Evolutionary conservation across 2,329 filamentous ascomycete species (phyloP).

Genomic region (Plectosphaerella sp.): DNA sequence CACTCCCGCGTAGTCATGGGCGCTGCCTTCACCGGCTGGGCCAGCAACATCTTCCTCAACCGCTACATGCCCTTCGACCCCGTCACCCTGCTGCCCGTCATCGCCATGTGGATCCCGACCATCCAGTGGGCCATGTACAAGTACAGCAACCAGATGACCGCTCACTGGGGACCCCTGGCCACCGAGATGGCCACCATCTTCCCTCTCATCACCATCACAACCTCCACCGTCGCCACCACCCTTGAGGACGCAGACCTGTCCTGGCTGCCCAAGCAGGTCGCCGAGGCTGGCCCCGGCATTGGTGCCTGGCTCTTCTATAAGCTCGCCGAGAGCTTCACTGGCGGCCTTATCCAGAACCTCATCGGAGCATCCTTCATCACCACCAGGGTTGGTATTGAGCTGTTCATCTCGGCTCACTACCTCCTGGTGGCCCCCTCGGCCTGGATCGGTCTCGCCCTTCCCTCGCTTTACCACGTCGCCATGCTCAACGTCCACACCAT

Average conservation of each 20-base stretch:
- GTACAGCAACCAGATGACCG: conserved; percentile 62
- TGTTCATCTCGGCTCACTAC: conserved; percentile 62
- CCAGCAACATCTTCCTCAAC: conserved; percentile 56
- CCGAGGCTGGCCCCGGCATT: conserved; percentile 61
- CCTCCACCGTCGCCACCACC: conserved; percentile 58
- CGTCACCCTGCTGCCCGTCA: conserved; percentile 58
- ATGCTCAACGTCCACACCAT: conserved; percentile 71
- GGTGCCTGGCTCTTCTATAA: conserved; percentile 63
- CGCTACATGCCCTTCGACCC: conserved; percentile 44
- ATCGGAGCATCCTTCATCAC: conserved; percentile 61
- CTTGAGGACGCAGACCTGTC: conserved; percentile 59
- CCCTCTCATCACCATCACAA: conserved; percentile 60
- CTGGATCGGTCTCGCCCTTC: conserved; percentile 61
- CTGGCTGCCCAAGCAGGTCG: conserved; percentile 49
- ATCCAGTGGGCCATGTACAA: conserved; percentile 68
- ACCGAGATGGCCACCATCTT: conserved; percentile 72
- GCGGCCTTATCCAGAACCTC: conserved; percentile 35
- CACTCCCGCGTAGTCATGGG: conserved; percentile 64
- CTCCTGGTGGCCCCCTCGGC: conserved; percentile 64
- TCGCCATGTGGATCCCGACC: conserved; percentile 71
- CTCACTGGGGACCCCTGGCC: conserved; percentile 66
- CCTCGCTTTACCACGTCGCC: conserved; percentile 68
- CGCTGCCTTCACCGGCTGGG: conserved; percentile 68
- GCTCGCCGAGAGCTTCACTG: conserved; percentile 36
- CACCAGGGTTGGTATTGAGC: conserved; percentile 68